phyloP scores from a whole-genome alignment of 202 grass and related monocot species.

The Cymbopogon flexuosus region DNA sequence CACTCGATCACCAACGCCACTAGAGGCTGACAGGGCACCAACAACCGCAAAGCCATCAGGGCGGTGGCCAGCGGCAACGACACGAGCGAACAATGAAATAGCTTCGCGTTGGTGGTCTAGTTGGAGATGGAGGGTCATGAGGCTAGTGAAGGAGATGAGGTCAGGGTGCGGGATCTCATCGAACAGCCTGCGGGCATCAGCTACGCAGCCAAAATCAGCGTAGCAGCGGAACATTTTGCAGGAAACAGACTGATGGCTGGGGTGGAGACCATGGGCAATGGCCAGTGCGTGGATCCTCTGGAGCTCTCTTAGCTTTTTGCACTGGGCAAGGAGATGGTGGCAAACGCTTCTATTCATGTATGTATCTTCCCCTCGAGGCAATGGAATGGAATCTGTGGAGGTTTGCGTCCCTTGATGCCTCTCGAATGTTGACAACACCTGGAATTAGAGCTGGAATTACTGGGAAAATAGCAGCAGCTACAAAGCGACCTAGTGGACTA shows the following conservation, averaged over 20 bases:
- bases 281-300: conserved; percentile 41
- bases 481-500: neutral
- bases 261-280: conserved; percentile 35
- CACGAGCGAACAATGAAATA: conserved; percentile 27
- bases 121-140: conserved; percentile 51
- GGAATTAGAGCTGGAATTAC: conserved; percentile 39
- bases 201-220: neutral
- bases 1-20: neutral
- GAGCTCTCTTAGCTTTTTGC: conserved; percentile 45
- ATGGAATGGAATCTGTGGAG: neutral
- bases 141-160: conserved; percentile 50
- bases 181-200: conserved; percentile 30
- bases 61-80: neutral
- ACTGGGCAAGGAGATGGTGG: conserved; percentile 37
- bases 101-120: conserved; percentile 21
- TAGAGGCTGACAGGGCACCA: conserved; percentile 26
- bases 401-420: neutral
- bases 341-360: conserved; percentile 34
- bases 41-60: conserved; percentile 51
- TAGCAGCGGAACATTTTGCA: conserved; percentile 55
- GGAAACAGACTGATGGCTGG: conserved; percentile 38
- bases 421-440: neutral
- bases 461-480: neutral
- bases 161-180: conserved; percentile 53
- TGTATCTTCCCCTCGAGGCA: neutral